Percentiles rank a stretch among this genome's conserved stretches.
Conservation (phyloP, 2,329 filamentous ascomycete genomes). For the Colletotrichum musae region DNA sequence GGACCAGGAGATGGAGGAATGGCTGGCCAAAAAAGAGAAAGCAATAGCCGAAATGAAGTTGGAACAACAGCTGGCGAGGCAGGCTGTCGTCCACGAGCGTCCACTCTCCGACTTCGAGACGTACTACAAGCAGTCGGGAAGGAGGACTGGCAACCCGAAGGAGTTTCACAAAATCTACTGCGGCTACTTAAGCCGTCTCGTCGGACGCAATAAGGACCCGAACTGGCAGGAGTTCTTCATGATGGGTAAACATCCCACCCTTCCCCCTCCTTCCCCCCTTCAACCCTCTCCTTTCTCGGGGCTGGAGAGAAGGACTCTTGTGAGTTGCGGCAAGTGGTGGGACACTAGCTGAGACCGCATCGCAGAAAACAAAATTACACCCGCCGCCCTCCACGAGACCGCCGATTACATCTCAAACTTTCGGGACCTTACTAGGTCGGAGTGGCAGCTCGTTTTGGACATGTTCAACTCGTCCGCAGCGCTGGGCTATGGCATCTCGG, state of each 20-base stretch:
- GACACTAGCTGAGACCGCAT: neutral
- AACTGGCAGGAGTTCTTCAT: constrained; percentile 21
- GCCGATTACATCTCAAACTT: neutral
- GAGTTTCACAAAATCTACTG: constrained; percentile 25
- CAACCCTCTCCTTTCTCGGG: no score
- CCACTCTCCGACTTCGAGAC: constrained; percentile 15
- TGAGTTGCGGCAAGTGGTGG: no score
- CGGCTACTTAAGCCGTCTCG: constrained; percentile 7
- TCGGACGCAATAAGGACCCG: neutral
- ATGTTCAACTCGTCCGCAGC: constrained; percentile 52
- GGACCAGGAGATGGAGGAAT: no score
- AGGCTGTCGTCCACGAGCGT: neutral
- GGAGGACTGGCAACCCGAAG: neutral
- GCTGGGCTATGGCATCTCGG: constrained; percentile 49
- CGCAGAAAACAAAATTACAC: constrained; percentile 15
- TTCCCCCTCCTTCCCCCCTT: neutral
- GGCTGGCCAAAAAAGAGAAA: no score
- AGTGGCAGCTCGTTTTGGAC: neutral
- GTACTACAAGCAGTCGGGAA: neutral
- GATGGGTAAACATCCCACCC: constrained; percentile 1
- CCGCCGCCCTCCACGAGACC: constrained; percentile 18
- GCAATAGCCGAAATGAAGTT: no score
- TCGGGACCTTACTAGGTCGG: neutral
- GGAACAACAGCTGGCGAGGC: no score
- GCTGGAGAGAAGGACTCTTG: no score